Evolutionary conservation across 2,329 filamentous ascomycete species (phyloP).

Genomic region (Rhynchosporium graminicola): DNA sequence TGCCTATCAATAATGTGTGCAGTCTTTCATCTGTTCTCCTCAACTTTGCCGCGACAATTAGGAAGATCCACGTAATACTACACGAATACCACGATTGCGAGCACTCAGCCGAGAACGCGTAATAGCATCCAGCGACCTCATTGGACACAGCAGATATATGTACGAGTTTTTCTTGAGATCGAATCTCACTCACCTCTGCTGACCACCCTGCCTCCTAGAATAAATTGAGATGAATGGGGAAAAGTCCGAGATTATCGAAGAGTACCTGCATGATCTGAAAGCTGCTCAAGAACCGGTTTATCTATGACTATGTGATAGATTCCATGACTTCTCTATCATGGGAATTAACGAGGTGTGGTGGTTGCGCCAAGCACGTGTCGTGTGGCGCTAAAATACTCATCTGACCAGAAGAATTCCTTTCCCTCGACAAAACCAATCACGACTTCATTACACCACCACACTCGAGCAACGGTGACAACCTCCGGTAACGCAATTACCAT

Average conservation of each 20-base stretch:
- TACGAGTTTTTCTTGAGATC: slow-evolving; percentile 3
- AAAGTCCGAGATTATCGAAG: slow-evolving; percentile 7
- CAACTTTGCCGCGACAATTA: too few relatives aligned
- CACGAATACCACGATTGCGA: not conserved
- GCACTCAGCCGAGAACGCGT: slow-evolving; percentile 1
- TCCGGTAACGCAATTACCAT: slow-evolving; percentile 14
- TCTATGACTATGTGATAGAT: not conserved
- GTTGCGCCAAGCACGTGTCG: slow-evolving; percentile 1
- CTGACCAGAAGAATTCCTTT: slow-evolving; percentile 4
- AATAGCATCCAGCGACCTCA: not conserved
- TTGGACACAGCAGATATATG: not conserved
- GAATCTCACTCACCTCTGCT: not conserved
- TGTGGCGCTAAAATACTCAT: not conserved
- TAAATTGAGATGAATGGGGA: not conserved
- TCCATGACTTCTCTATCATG: not conserved
- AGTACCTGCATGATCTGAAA: not conserved
- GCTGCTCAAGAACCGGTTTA: not conserved
- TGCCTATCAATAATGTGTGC: too few relatives aligned
- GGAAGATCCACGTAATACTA: not conserved
- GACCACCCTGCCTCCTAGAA: slow-evolving; percentile 1
- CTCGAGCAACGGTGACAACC: slow-evolving; percentile 21
- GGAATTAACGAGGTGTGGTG: slow-evolving; percentile 9
- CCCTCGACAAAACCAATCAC: slow-evolving; percentile 1
- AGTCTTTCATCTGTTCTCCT: too few relatives aligned
- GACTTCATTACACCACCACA: slow-evolving; percentile 4